Evolutionary conservation across 2,329 filamentous ascomycete species (phyloP).

Genomic region (Arthrobotrys conoides): DNA sequence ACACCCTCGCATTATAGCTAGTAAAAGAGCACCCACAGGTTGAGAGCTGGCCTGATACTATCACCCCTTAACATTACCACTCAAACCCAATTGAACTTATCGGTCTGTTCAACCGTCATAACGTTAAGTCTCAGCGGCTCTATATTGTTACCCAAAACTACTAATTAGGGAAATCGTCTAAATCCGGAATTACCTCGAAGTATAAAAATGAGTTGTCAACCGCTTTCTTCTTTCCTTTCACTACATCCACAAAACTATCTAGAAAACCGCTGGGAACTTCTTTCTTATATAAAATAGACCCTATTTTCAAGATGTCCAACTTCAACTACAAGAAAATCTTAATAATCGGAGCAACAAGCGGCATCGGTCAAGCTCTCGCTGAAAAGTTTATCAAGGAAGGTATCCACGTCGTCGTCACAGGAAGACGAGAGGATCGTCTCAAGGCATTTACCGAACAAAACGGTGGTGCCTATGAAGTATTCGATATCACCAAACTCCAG

Average conservation of each 20-base stretch:
- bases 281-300: neutral
- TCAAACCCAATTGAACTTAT: neutral
- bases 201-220: conserved; percentile 14
- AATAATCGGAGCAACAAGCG: conserved; percentile 72
- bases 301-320: conserved; percentile 56
- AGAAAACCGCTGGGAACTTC: neutral
- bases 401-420: conserved; percentile 72
- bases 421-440: conserved; percentile 71
- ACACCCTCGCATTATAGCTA: too few relatives aligned
- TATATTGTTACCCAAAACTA: conserved; percentile 25
- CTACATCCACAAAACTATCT: neutral
- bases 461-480: conserved; percentile 65
- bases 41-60: neutral
- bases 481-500: conserved; percentile 70
- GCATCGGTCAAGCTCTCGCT: conserved; percentile 71
- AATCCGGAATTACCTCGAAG: conserved; percentile 18
- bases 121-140: conserved; percentile 13
- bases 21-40: neutral
- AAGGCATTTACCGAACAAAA: conserved; percentile 70
- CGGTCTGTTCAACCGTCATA: neutral
- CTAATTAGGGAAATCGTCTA: conserved; percentile 31
- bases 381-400: conserved; percentile 70
- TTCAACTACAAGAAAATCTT: conserved; percentile 73
- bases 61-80: neutral
- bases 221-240: neutral